These are phyloP conservation scores for Colletotrichum sojae DNA, from an alignment of 2,329 filamentous ascomycete species.

Conservation along the genomic window DNA sequence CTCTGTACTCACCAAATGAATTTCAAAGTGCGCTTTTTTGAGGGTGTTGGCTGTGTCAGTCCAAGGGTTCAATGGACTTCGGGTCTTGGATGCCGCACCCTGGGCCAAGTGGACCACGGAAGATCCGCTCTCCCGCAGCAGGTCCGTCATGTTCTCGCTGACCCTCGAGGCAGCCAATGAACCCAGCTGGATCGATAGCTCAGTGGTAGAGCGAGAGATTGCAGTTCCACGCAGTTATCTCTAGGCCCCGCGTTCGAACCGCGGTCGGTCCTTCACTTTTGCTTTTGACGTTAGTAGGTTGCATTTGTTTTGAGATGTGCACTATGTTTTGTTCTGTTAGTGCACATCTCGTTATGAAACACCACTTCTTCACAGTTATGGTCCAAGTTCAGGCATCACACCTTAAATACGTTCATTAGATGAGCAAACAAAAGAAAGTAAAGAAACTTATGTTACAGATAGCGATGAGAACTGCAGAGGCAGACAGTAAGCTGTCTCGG, in stretches of 20 bases:
- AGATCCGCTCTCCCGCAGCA: background rate
- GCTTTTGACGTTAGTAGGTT: background rate
- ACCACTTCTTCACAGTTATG: too few species aligned
- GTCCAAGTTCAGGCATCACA: too few species aligned
- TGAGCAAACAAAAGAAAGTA: too few species aligned
- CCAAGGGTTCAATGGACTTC: background rate
- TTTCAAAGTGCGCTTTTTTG: background rate
- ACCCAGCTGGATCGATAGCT: constrained; percentile 24
- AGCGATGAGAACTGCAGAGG: too few species aligned
- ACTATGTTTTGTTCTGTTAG: background rate
- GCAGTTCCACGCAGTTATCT: constrained; percentile 34
- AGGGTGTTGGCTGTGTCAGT: background rate
- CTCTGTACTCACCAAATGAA: constrained; percentile 1
- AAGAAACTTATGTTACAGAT: too few species aligned
- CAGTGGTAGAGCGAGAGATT: constrained; percentile 37
- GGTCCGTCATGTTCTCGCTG: background rate
- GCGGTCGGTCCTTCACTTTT: constrained; percentile 35
- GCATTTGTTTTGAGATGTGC: constrained; percentile 1
- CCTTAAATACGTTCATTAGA: too few species aligned
- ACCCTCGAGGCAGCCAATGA: background rate
- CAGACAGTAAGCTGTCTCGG: too few species aligned
- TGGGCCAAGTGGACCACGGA: background rate
- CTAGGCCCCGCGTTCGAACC: constrained; percentile 41
- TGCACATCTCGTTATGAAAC: background rate
- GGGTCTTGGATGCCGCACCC: background rate